Evolutionary conservation across 2,329 filamentous ascomycete genomes (phyloP), one percentile per base, ranked within the genome.

Genomic region (Claviceps paspali): DNA sequence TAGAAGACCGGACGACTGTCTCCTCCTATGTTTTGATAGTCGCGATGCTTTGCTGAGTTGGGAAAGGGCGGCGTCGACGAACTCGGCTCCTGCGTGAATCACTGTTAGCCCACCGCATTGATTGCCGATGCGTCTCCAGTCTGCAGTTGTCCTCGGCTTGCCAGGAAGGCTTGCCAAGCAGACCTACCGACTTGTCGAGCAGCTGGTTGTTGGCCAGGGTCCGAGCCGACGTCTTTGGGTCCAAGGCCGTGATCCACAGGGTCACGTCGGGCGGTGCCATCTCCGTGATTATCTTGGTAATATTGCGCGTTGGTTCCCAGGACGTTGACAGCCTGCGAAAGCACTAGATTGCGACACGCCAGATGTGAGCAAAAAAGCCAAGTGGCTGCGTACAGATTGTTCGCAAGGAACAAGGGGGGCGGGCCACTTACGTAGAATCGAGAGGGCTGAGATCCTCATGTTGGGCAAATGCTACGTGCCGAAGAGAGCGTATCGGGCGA

Each of bases 21-120:
- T 63, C 26, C 58, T 55, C 41, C 62, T 62, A 41, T 60, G 55
- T 42, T 64, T 60, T 4, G 57, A 50, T 10, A 63, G 57, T n/a
- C 57, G 55, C 21, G 68, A 63, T 12, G 70, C 57, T 48, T 68
- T 69, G 29, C 55, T 56, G 28, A 76, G 57, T 43, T 72, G 67
- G 29, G 52, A 51, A 38, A 68, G 52, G 5, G 71, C 71, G 21
- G 63, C 59, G 32, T 70, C 64, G 38, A 74, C 68, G 12, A 70
- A 56, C 35, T 73, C 67, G 47, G 64, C 63, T 29, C 68, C 70
- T 69, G 43, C 8, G 21, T 35, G 29, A 38, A 33, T 15, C 6
- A 26, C 11, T 14, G 6, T 28, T 23, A 33, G 18, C 21, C 18
- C 15, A 30, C 19, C 8, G 18, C 17, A n/a, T 19, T 10, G 12